These are phyloP conservation scores for Tulasnella sp. DNA, from an alignment of 768 basidiomycete species.

Conservation along the genomic window DNA sequence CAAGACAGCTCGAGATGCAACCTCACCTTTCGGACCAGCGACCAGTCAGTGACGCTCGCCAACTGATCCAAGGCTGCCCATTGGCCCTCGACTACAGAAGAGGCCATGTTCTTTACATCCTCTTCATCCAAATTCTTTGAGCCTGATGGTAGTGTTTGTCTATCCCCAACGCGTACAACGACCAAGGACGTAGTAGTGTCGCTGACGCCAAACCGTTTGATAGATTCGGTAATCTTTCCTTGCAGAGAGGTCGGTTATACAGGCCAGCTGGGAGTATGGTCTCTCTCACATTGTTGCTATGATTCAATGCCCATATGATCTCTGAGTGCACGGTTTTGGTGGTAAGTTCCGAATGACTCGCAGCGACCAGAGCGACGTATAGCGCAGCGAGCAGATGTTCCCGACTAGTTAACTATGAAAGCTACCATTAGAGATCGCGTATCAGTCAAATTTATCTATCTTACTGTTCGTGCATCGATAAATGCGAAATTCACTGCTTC, in stretches of 20 bases:
- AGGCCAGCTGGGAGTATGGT: not conserved
- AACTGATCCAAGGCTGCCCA: conserved; percentile 46
- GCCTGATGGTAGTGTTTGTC: conserved; percentile 17
- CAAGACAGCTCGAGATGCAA: conserved; percentile 30
- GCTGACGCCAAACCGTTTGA: conserved; percentile 80
- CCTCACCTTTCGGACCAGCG: conserved; percentile 64
- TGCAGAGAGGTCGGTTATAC: not conserved
- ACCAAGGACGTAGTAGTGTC: conserved; percentile 61
- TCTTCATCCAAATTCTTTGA: conserved; percentile 39
- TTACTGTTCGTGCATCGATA: conserved; percentile 76
- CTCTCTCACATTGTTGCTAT: conserved; percentile 71
- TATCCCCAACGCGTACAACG: conserved; percentile 59
- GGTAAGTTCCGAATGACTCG: conserved; percentile 54
- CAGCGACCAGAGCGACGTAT: conserved; percentile 72
- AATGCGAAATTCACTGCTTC: conserved; percentile 87
- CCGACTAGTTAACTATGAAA: conserved; percentile 67
- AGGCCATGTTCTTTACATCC: conserved; percentile 53
- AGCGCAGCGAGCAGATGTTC: conserved; percentile 82
- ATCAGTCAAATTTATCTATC: conserved; percentile 36
- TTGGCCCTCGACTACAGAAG: conserved; percentile 55
- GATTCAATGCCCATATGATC: conserved; percentile 80
- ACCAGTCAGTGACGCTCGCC: conserved; percentile 65
- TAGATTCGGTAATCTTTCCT: conserved; percentile 77
- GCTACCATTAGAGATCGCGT: not conserved
- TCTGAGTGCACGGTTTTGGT: conserved; percentile 91